Percentiles rank a stretch among this genome's conserved stretches.
Conservation (phyloP, 2,329 filamentous ascomycete species). For the Colletotrichum simmondsii region DNA sequence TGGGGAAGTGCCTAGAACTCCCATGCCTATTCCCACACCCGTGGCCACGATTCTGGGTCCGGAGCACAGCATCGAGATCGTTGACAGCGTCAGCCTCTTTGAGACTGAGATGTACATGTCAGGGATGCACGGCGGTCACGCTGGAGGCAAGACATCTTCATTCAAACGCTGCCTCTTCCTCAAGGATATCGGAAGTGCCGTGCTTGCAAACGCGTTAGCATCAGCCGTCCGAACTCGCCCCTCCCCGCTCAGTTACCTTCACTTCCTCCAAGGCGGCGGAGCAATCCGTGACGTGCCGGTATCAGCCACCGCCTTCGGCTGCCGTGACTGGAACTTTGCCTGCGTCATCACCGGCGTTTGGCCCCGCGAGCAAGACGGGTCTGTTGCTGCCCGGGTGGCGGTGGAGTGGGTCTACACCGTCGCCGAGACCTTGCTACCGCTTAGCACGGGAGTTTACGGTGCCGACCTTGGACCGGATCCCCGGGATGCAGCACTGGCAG, state of each 20-base stretch:
- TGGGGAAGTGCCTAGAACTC: conserved; percentile 22
- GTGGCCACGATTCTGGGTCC: conserved; percentile 44
- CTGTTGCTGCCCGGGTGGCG: conserved; percentile 47
- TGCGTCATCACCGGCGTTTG: conserved; percentile 73
- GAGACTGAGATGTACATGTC: conserved; percentile 71
- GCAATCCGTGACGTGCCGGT: conserved; percentile 55
- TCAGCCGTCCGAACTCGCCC: conserved; percentile 60
- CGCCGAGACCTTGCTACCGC: conserved; percentile 56
- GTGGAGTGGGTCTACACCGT: conserved; percentile 68
- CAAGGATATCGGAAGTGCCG: conserved; percentile 52
- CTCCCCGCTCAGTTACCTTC: conserved; percentile 67
- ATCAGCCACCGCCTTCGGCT: conserved; percentile 68
- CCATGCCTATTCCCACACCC: conserved; percentile 23
- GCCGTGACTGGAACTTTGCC: conserved; percentile 72
- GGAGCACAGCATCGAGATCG: conserved; percentile 43
- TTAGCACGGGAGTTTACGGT: conserved; percentile 64
- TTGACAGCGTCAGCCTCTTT: conserved; percentile 64
- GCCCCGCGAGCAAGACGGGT: conserved; percentile 63
- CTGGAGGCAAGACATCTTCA: conserved; percentile 67
- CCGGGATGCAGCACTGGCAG: conserved; percentile 62
- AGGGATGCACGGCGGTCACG: conserved; percentile 68
- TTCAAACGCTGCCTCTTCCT: conserved; percentile 75
- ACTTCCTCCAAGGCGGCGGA: conserved; percentile 70
- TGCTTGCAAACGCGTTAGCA: conserved; percentile 51
- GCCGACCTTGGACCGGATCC: conserved; percentile 73